These are phyloP conservation scores for Aureobasidium sp. DNA, from an alignment of 2,329 filamentous ascomycete species.

Conservation along the genomic window DNA sequence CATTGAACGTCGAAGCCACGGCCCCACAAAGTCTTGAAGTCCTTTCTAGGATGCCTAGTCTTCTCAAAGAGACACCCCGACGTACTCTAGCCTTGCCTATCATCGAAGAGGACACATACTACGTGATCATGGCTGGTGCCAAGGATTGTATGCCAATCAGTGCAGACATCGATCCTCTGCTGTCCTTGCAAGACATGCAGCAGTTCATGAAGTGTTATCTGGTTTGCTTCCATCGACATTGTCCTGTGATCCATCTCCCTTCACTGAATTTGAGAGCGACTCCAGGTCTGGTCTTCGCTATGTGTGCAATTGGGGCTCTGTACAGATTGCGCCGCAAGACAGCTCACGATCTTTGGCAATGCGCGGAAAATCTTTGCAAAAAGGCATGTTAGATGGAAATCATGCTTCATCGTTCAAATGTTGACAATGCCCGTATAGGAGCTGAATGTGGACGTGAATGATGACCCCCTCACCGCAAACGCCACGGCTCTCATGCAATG, in stretches of 20 bases:
- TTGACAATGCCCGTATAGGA: neutral
- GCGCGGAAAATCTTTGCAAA: slow-evolving; percentile 19
- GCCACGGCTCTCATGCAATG: slow-evolving; percentile 24
- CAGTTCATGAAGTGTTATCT: slow-evolving; percentile 28
- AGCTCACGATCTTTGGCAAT: slow-evolving; percentile 22
- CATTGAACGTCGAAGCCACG: neutral
- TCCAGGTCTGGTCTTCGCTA: slow-evolving; percentile 28
- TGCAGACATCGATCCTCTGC: neutral
- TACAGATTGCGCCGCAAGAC: slow-evolving; percentile 29
- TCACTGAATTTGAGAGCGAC: slow-evolving; percentile 24
- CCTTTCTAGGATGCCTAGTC: neutral
- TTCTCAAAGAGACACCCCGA: neutral
- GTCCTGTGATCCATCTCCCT: slow-evolving; percentile 30
- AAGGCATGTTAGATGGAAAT: neutral
- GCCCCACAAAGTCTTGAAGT: neutral
- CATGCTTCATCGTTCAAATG: too few relatives aligned
- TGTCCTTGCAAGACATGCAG: slow-evolving; percentile 17
- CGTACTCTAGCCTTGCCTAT: neutral
- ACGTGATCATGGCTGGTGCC: neutral
- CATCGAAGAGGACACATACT: neutral
- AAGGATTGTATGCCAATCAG: neutral
- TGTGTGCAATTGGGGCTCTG: slow-evolving; percentile 32
- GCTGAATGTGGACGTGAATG: neutral
- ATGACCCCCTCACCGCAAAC: neutral
- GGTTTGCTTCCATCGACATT: slow-evolving; percentile 29